Base-by-base conservation (phyloP, 2,329 filamentous ascomycete species). In the Chaetomiaceae sp. region DNA sequence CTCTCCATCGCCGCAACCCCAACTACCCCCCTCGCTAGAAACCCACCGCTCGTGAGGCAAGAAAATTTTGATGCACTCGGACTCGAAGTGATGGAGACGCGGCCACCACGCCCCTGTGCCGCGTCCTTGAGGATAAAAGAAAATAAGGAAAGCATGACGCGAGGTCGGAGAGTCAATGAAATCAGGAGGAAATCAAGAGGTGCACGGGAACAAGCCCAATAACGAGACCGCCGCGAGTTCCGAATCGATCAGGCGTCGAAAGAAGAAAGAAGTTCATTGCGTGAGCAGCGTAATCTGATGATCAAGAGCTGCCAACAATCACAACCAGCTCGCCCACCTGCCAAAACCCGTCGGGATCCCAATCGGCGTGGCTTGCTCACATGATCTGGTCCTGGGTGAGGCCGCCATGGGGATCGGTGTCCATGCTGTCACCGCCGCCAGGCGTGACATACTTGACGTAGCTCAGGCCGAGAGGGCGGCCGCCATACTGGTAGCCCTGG, bases 311-410 rank as follows among this genome's bases (percentile, higher is more conserved):
- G 22, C n/a, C 7, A 4, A 5, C 29, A 4, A n/a, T 14, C 29
- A 14, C 2, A 15, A 32, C 7, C 15, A n/a, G 4, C 15, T 32
- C 14, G 4, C 10, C 6, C 29, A 6, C 29, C 27, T 3, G 10
- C 14, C 10, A 29, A 32, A 32, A n/a, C 4, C 29, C 18, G 6
- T 38, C 22, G 36, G 36, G 1, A 27, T 15, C 30, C n/a, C 7
- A 20, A n/a, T 29, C n/a, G n/a, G n/a, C n/a, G 26, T 27, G 15
- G 29, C 32, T 9, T 37, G 24, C 30, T 58, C 52, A 97, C 90
- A 97, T 95, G 69, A 97, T 96, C 73, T 97, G 90, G 64, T 97
- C 91, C 69, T 97, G 93, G n/a, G 89, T 95, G 63, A 95, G 70
- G 51, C 84, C 85, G 41, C 75, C 79, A 46, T 78, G 76, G 54